A percentile compares a stretch with the other conserved stretches of the same genome.
phyloP scores from a whole-genome alignment of 441 rosid species.

The Isatis lusitanica region DNA sequence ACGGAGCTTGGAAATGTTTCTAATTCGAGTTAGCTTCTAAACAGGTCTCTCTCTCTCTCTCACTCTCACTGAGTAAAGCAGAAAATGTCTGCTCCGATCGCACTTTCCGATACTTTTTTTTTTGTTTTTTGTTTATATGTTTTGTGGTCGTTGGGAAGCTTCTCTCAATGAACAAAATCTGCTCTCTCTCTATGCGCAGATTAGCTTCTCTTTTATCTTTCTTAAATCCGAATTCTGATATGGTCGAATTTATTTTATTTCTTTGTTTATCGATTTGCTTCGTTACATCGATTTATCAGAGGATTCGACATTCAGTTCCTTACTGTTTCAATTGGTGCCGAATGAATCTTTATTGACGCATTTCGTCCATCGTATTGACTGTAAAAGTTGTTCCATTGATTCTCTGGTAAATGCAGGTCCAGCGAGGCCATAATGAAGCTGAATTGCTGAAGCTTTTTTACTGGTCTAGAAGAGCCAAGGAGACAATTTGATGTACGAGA shows the following conservation, averaged over 20 bases:
- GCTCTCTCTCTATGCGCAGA: not conserved
- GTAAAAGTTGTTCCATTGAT: not conserved
- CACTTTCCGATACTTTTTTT: constrained; percentile 12
- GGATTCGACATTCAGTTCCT: too few species aligned
- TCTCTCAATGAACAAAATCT: not conserved
- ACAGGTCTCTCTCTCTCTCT: constrained; percentile 22
- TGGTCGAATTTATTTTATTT: not conserved
- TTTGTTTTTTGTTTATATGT: too few species aligned
- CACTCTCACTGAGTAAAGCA: constrained; percentile 3
- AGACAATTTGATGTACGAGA: constrained; percentile 25
- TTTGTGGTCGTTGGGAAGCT: too few species aligned
- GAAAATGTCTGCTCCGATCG: constrained; percentile 30
- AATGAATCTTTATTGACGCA: not conserved
- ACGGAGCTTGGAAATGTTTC: constrained; percentile 13
- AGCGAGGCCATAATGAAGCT: not conserved
- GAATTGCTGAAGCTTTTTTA: too few species aligned
- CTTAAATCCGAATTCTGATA: too few species aligned
- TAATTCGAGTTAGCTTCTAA: not conserved
- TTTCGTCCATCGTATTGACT: not conserved
- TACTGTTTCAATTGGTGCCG: not conserved
- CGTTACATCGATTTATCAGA: too few species aligned
- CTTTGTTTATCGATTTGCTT: not conserved
- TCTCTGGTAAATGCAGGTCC: constrained; percentile 15
- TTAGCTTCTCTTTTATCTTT: not conserved
- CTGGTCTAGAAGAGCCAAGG: not conserved